Conservation (phyloP, 83 land plant genomes). For the Isoetes engelmannii region DNA sequence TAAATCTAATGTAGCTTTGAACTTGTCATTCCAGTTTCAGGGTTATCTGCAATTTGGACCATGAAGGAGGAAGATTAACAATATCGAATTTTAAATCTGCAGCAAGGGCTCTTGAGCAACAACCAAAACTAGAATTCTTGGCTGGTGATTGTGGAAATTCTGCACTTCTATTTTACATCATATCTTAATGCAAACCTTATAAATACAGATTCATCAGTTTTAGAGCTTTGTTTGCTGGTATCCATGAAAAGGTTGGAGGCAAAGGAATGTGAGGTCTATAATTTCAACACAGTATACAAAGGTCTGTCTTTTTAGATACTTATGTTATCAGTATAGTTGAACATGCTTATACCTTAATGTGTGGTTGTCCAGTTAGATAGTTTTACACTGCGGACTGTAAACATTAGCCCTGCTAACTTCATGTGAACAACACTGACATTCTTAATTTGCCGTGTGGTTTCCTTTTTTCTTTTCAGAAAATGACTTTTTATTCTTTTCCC, state of each 20-base stretch:
- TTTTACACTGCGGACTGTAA: too few species aligned
- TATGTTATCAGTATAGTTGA: too few species aligned
- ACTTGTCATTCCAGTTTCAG: constrained; percentile 39
- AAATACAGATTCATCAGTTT: constrained; percentile 60
- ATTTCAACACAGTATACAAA: constrained; percentile 73
- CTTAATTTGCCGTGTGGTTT: too few species aligned
- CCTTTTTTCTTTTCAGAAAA: too few species aligned
- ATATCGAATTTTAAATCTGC: constrained; percentile 61
- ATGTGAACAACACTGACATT: too few species aligned
- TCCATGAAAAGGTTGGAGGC: constrained; percentile 81
- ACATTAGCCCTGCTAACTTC: too few species aligned
- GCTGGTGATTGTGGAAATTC: constrained; percentile 38
- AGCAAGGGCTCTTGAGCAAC: constrained; percentile 34
- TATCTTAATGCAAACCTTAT: background rate
- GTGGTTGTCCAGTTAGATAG: too few species aligned
- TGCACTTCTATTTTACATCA: background rate
- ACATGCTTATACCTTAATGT: too few species aligned
- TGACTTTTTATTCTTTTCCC: too few species aligned
- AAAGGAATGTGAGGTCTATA: constrained; percentile 65
- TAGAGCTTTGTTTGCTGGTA: constrained; percentile 83
- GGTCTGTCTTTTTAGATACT: constrained; percentile 21
- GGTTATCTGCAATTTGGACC: constrained; percentile 53
- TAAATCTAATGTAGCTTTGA: too few species aligned
- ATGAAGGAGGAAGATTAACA: constrained; percentile 48
- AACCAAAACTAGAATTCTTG: constrained; percentile 59